Conservation (phyloP, 139 green algal genomes). For the Diplosphaera chodatii region DNA sequence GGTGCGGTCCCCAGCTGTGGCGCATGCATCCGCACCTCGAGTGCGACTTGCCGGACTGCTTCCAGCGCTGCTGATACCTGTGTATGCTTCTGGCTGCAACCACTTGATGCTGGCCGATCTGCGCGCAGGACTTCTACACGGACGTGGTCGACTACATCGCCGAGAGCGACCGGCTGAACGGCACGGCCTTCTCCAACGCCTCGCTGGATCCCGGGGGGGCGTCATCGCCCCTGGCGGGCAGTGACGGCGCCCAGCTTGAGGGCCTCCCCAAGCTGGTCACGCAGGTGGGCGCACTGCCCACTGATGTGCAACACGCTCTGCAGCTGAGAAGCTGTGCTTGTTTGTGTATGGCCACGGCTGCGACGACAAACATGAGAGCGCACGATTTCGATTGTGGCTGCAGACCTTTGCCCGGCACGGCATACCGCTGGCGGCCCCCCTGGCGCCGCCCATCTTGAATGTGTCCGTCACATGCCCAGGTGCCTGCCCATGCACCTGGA, state of each 20-base stretch:
- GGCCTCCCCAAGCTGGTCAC: neutral
- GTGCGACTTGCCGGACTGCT: no score
- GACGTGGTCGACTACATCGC: neutral
- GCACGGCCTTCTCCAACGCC: neutral
- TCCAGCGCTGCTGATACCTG: no score
- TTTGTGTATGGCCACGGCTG: no score
- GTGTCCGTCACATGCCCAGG: slow-evolving; percentile 18
- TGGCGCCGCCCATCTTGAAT: slow-evolving; percentile 4
- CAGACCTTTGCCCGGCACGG: slow-evolving; percentile 20
- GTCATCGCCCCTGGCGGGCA: neutral
- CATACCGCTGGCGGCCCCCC: slow-evolving; percentile 11
- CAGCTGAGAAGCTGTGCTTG: no score
- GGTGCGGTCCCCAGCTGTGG: neutral
- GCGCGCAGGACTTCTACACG: neutral
- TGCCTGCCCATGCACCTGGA: no score
- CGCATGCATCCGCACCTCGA: no score
- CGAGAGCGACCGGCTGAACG: neutral
- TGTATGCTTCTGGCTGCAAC: no score
- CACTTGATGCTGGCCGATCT: no score
- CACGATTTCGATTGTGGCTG: no score
- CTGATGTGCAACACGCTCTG: no score
- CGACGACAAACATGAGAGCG: no score
- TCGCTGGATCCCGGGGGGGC: neutral
- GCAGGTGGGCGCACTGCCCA: no score
- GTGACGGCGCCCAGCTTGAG: neutral